Evolutionary conservation across 2,329 filamentous ascomycete species (phyloP).

Genomic region (Penicillium brasilianum): DNA sequence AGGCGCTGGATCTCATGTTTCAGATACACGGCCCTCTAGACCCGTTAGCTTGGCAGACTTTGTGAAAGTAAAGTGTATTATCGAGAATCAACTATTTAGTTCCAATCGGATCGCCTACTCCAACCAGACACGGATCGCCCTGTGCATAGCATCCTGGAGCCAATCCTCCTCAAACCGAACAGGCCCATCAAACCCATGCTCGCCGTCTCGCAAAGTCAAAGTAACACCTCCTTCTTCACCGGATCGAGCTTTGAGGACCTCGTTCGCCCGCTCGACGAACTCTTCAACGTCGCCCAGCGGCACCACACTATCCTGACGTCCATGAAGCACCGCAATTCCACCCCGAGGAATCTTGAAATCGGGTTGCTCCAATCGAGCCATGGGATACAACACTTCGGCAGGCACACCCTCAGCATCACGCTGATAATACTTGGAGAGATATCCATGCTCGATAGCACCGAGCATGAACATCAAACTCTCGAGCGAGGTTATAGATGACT

Average conservation of each 20-base stretch:
- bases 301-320: slow-evolving; percentile 40
- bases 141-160: slow-evolving; percentile 35
- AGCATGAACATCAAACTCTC: slow-evolving; percentile 26
- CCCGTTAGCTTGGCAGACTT: no score
- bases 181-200: slow-evolving; percentile 45
- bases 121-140: slow-evolving; percentile 36
- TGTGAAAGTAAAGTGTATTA: not conserved
- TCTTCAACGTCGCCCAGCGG: slow-evolving; percentile 33
- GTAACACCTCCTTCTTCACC: slow-evolving; percentile 22
- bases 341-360: slow-evolving; percentile 34
- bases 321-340: slow-evolving; percentile 43
- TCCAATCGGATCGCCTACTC: not conserved
- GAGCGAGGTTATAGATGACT: slow-evolving; percentile 22
- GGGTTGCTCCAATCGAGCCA: slow-evolving; percentile 36
- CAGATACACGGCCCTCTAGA: no score
- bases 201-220: slow-evolving; percentile 37
- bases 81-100: not conserved
- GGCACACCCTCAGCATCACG: slow-evolving; percentile 23
- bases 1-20: no score
- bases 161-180: slow-evolving; percentile 33
- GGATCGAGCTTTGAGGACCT: not conserved
- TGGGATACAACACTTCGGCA: slow-evolving; percentile 31
- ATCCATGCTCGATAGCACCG: slow-evolving; percentile 26
- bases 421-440: slow-evolving; percentile 25
- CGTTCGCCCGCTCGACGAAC: slow-evolving; percentile 34